Conservation (phyloP, 2,329 filamentous ascomycete genomes). For the Trichoderma cornu-damae region DNA sequence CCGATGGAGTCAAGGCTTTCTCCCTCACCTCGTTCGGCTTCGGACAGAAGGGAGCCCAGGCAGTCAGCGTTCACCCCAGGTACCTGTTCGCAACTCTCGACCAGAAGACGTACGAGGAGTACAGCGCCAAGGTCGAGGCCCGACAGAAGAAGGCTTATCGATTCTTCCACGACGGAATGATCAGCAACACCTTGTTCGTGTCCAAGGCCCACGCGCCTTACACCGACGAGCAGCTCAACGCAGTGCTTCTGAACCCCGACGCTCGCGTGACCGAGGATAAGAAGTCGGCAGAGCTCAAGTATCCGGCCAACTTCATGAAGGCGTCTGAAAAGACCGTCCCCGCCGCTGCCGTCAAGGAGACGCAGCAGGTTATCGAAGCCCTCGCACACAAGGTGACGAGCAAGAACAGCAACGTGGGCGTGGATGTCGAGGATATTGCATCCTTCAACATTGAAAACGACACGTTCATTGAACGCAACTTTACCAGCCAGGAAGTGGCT, state of each 20-base stretch:
- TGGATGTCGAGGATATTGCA: constrained; percentile 86
- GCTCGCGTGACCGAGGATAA: constrained; percentile 81
- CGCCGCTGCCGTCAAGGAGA: constrained; percentile 53
- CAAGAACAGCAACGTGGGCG: constrained; percentile 72
- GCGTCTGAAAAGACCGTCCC: constrained; percentile 51
- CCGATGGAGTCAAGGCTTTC: constrained; percentile 97
- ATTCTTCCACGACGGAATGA: constrained; percentile 96
- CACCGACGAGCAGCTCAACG: constrained; percentile 76
- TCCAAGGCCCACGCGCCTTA: constrained; percentile 92
- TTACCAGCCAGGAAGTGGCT: constrained; percentile 74
- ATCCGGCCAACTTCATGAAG: constrained; percentile 64
- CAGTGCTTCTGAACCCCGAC: constrained; percentile 89
- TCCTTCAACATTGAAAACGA: constrained; percentile 91
- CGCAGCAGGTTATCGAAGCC: constrained; percentile 70
- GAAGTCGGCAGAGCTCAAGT: constrained; percentile 76
- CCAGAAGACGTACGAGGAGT: constrained; percentile 71
- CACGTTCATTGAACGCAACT: constrained; percentile 92
- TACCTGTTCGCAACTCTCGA: constrained; percentile 96
- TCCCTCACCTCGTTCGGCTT: constrained; percentile 99
- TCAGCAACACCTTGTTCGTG: constrained; percentile 97
- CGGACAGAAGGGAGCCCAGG: constrained; percentile 97
- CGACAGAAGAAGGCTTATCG: constrained; percentile 98
- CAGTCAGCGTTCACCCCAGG: constrained; percentile 92
- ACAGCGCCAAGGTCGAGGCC: constrained; percentile 82
- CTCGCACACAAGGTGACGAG: constrained; percentile 58